phyloP scores from a whole-genome alignment of 257 asterid genomes.

The Leonotis leonurus region DNA sequence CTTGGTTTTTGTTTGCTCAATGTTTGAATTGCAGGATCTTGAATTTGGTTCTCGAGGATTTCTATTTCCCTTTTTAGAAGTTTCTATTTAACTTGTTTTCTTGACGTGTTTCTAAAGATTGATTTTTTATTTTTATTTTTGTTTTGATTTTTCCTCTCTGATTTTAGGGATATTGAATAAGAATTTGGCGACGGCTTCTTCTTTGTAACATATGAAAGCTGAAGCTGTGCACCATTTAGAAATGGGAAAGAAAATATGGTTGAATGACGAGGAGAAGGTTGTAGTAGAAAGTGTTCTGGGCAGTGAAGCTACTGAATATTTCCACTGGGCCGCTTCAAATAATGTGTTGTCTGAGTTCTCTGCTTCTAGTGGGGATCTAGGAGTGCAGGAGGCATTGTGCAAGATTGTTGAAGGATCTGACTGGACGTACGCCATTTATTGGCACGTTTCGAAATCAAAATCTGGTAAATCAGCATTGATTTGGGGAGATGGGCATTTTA shows the following conservation, averaged over 20 bases:
- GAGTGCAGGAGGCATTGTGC: conserved; percentile 63
- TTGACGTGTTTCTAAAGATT: background rate
- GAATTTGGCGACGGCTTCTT: background rate
- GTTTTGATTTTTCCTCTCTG: background rate
- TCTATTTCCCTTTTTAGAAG: background rate
- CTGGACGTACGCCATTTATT: conserved; percentile 83
- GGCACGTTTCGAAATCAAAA: conserved; percentile 89
- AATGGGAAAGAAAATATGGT: conserved; percentile 64
- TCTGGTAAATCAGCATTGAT: conserved; percentile 89
- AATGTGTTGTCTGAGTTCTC: conserved; percentile 63
- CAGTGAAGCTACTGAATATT: conserved; percentile 63
- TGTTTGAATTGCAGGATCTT: background rate
- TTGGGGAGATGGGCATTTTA: conserved; percentile 94
- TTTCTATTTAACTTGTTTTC: background rate
- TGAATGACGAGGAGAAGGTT: conserved; percentile 51
- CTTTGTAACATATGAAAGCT: background rate
- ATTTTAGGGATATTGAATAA: background rate
- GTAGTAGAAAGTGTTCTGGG: conserved; percentile 65
- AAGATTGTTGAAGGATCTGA: conserved; percentile 72
- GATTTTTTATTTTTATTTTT: background rate
- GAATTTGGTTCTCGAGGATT: background rate
- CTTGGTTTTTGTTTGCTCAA: background rate
- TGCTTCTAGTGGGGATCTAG: conserved; percentile 55
- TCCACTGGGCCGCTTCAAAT: conserved; percentile 68
- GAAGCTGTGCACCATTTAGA: conserved; percentile 11